Evolutionary conservation across 2,329 filamentous ascomycete genomes (phyloP).

Genomic region (Diplodia corticola): DNA sequence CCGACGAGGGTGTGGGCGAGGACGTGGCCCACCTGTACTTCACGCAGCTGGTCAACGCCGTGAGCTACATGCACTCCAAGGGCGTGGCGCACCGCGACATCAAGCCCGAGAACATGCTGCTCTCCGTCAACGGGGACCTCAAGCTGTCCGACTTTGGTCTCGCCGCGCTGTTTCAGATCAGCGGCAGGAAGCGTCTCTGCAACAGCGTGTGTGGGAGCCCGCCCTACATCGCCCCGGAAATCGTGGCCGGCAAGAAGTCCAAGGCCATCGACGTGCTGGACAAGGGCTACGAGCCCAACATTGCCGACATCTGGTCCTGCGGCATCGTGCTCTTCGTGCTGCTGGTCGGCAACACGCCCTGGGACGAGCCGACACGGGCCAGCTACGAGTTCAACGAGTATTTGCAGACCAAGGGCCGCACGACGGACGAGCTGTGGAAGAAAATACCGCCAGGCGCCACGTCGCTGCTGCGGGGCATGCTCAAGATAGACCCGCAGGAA

Average conservation of each 20-base stretch:
- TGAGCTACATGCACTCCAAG: constrained; percentile 94
- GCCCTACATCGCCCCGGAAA: constrained; percentile 96
- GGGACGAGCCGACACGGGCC: constrained; percentile 84
- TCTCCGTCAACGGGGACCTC: constrained; percentile 79
- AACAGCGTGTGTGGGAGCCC: constrained; percentile 92
- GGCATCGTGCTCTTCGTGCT: constrained; percentile 97
- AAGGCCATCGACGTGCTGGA: constrained; percentile 52
- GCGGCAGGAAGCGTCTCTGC: constrained; percentile 77
- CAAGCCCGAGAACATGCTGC: constrained; percentile 86
- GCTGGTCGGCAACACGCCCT: constrained; percentile 93
- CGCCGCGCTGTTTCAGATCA: constrained; percentile 89
- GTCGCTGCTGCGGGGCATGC: constrained; percentile 88
- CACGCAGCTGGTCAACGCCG: constrained; percentile 82
- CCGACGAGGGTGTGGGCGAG: constrained; percentile 89
- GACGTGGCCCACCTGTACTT: constrained; percentile 98
- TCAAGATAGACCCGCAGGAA: constrained; percentile 71
- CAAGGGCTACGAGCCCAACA: constrained; percentile 70
- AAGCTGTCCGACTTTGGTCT: constrained; percentile 98
- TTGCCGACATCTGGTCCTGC: constrained; percentile 95
- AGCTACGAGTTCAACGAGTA: constrained; percentile 95
- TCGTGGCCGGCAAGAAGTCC: constrained; percentile 57
- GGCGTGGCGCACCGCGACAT: constrained; percentile 82
- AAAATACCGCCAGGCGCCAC: constrained; percentile 71
- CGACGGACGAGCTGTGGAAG: constrained; percentile 81
- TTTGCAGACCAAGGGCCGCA: constrained; percentile 73